Conservation (phyloP, 148 eudicot species). For the Talinum fruticosum region DNA sequence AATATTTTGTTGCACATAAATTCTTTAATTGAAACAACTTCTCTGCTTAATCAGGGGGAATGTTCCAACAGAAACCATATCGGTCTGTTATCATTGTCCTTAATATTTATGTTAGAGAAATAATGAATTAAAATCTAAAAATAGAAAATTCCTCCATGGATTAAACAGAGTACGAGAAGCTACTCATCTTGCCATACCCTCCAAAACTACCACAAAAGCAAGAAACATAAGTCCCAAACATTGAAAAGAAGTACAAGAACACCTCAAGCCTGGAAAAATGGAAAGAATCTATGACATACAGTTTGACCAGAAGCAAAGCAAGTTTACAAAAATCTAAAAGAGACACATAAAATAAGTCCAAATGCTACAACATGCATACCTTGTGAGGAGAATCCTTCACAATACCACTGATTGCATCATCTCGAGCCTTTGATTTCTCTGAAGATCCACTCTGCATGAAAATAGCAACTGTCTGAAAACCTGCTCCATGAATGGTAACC, state of each 20-base stretch:
- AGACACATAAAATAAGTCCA: not conserved
- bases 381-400: conserved; percentile 85
- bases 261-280: not conserved
- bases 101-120: no score
- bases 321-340: conserved; percentile 1
- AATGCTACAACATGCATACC: conserved; percentile 41
- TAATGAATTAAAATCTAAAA: not conserved
- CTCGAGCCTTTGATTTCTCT: conserved; percentile 53
- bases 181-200: not conserved
- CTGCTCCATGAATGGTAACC: conserved; percentile 97
- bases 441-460: conserved; percentile 95
- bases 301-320: not conserved
- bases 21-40: not conserved
- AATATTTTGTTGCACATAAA: not conserved
- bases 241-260: not conserved
- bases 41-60: no score
- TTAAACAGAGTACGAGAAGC: not conserved
- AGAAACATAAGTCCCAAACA: not conserved
- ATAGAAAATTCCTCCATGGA: not conserved
- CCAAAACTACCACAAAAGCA: no score
- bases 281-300: conserved; percentile 6
- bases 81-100: no score
- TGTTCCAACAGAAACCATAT: no score
- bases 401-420: conserved; percentile 39
- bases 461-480: conserved; percentile 99